Evolutionary conservation across 306 rosid genomes (phyloP).

Genomic region (Medicago ruthenica): DNA sequence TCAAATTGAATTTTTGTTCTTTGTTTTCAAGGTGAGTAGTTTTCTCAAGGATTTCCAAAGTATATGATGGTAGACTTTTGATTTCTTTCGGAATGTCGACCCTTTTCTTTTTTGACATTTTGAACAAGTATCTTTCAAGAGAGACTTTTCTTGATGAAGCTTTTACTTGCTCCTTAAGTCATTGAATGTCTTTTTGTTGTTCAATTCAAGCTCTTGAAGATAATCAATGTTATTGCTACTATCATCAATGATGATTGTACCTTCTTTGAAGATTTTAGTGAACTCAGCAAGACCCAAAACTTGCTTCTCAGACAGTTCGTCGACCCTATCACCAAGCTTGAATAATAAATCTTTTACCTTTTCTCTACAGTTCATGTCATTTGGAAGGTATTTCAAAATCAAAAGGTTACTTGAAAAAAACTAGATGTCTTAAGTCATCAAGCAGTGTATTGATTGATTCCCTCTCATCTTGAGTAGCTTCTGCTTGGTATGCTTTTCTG

Average conservation of each 20-base stretch:
- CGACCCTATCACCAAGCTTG: background rate
- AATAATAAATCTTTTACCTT: background rate
- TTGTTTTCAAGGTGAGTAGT: background rate
- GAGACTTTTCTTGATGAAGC: background rate
- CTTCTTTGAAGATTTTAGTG: background rate
- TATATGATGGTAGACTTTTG: background rate
- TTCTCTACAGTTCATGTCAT: background rate
- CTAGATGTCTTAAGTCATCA: background rate
- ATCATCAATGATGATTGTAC: background rate
- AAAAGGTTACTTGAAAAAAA: constrained; percentile 6
- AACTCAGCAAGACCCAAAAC: constrained; percentile 2
- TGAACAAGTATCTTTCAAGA: background rate
- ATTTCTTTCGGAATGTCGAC: background rate
- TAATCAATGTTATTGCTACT: background rate
- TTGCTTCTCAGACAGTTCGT: background rate
- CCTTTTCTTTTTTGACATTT: background rate
- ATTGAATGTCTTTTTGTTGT: background rate
- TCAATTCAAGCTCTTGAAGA: background rate
- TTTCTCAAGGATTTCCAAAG: constrained; percentile 18
- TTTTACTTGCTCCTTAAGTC: background rate
- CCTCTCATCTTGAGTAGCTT: background rate
- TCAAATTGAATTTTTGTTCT: background rate
- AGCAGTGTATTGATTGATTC: background rate
- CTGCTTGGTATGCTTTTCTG: too few species aligned
- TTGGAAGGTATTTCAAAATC: background rate